Evolutionary conservation across 148 eudicot genomes (phyloP).

Genomic region (Rhododendron ferrugineum): DNA sequence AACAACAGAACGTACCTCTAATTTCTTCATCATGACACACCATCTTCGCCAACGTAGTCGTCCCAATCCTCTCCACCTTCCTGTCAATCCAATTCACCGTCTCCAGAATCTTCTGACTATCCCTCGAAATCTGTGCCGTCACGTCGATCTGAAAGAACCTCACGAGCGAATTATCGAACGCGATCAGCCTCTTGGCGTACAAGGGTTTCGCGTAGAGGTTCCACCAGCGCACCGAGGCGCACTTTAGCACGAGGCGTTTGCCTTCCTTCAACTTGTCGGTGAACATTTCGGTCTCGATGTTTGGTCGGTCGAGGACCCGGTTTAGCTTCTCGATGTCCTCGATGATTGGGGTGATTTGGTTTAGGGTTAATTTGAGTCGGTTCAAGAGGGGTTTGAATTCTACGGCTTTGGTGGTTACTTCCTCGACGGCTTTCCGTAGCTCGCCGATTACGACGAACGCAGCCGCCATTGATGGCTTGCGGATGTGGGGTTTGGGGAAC

Average conservation of each 20-base stretch:
- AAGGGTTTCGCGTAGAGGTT: neutral
- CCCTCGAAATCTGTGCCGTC: neutral
- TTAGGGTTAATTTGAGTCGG: constrained; percentile 2
- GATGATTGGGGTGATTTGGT: constrained; percentile 2
- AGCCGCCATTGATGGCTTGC: neutral
- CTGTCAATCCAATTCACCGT: neutral
- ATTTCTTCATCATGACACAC: constrained; percentile 10
- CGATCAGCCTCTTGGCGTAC: constrained; percentile 14
- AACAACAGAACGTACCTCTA: neutral
- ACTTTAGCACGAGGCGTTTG: constrained; percentile 14
- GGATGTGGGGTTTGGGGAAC: neutral
- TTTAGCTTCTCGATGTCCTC: constrained; percentile 12
- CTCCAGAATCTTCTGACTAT: neutral
- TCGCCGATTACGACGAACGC: neutral
- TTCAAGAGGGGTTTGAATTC: constrained; percentile 16
- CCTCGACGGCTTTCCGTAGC: neutral
- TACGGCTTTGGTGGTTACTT: neutral
- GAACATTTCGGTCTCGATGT: constrained; percentile 8
- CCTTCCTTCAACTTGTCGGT: constrained; percentile 9
- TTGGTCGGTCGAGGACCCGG: constrained; percentile 7
- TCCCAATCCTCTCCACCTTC: neutral
- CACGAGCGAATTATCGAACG: constrained; percentile 6
- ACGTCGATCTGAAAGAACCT: constrained; percentile 17
- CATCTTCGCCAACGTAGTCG: constrained; percentile 13
- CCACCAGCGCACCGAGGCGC: constrained; percentile 19